These are phyloP conservation scores for Boletus rubescentipes DNA, from an alignment of 768 basidiomycete species.

Conservation along the genomic window DNA sequence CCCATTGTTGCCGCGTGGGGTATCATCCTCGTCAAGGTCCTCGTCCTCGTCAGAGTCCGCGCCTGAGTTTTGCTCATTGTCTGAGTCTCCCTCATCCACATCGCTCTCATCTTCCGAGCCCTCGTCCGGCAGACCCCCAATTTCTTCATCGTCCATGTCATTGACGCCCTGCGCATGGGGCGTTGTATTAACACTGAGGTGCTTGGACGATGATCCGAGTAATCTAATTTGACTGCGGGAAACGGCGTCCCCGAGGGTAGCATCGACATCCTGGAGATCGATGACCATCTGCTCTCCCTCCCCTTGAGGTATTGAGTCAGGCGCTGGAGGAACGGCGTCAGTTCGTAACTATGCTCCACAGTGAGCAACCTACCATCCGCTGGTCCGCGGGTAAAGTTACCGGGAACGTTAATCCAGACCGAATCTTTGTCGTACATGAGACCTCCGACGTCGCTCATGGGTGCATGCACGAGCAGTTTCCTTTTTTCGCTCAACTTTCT, in stretches of 20 bases:
- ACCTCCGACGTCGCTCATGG: slow-evolving; percentile 98
- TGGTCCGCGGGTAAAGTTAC: slow-evolving; percentile 84
- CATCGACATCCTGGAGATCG: slow-evolving; percentile 83
- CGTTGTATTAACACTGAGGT: slow-evolving; percentile 48
- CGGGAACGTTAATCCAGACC: slow-evolving; percentile 96
- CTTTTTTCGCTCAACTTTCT: slow-evolving; percentile 94
- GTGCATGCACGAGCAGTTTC: slow-evolving; percentile 88
- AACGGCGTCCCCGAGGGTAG: slow-evolving; percentile 83
- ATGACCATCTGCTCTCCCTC: slow-evolving; percentile 99
- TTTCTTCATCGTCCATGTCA: slow-evolving; percentile 35
- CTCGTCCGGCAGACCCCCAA: slow-evolving; percentile 13
- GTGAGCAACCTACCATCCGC: slow-evolving; percentile 48
- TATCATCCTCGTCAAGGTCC: slow-evolving; percentile 6
- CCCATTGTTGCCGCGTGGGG: slow-evolving; percentile 39
- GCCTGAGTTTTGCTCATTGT: not conserved
- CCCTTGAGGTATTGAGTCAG: slow-evolving; percentile 70
- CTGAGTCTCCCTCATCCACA: not conserved
- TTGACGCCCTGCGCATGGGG: slow-evolving; percentile 32
- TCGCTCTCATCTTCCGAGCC: slow-evolving; percentile 6
- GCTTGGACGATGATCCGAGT: slow-evolving; percentile 76
- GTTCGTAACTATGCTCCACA: not conserved
- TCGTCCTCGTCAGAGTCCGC: not conserved
- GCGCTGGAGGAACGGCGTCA: slow-evolving; percentile 41
- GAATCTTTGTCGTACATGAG: slow-evolving; percentile 98
- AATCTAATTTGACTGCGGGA: slow-evolving; percentile 79